Base-by-base conservation (phyloP, 2,329 filamentous ascomycete species). In the Fusarium sp. region DNA sequence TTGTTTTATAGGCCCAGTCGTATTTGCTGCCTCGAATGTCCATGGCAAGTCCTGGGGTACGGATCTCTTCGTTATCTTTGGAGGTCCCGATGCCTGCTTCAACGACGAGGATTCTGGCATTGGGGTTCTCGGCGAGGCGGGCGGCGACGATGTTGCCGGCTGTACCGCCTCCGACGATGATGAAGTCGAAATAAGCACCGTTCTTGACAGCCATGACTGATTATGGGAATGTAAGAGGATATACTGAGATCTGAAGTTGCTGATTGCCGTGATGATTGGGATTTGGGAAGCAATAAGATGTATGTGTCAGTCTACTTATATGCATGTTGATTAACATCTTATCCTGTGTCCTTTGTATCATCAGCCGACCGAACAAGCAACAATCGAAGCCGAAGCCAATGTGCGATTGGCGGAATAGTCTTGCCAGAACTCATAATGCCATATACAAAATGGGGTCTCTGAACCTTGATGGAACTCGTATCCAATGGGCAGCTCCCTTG, bases 1-100 rank as follows among this genome's bases (percentile, higher is more conserved):
- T 90, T 4, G 87, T 87, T 80, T 91, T 90, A 79, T 89, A 91
- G 0, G 81, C 82, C 87, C 87, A 90, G 77, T 91, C 88, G 68
- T 89, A 84, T 72, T 89, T 78, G 75, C 86, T 87, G 39, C 83
- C 84, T 21, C 88, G 85, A 4, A 90, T 83, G 10, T 85, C 82
- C 73, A 90, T 86, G 29, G 86, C 87, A 2, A 52, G 49, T 9
- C 49, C 49, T 0, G 49, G 49, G 1, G 49, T 52, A 1, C 49
- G 49, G 14, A 52, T 52, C 19, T 52, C 29, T 16, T 52, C 49
- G 19, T 52, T 52, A 19, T 52, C 49, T 21, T 52, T 52, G 10
- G 49, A 52, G 5, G 33, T 52, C 5, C 49, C 49, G 14, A 81
- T 79, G 10, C 85, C 86, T 15, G 85, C 86, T 70, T 88, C 86